Base-by-base conservation (phyloP, 495 filamentous ascomycete species). In the Penicillium coprophilum region DNA sequence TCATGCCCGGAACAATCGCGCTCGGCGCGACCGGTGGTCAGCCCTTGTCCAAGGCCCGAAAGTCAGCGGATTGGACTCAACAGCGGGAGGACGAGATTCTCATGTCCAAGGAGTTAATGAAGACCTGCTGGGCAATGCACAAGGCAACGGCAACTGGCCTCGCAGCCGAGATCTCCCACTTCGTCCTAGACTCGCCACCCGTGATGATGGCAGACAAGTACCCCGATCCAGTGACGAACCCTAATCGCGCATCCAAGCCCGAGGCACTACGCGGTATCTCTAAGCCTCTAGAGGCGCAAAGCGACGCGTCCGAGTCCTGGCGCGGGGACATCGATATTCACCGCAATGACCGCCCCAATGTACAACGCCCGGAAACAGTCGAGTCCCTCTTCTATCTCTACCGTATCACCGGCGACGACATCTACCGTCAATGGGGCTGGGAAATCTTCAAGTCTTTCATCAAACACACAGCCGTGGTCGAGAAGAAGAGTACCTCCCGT, bases 51-150 rank as follows among this genome's bases (percentile, higher is more conserved):
- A 85, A 91, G 62, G 92, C 92, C 6, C 86, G 82, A 59, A 85
- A 88, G 63, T 79, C 81, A 0, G 65, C 83, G 0, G 70, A 59
- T 13, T 99, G 95, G 95, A 80, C 80, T 9, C 78, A 83, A 56
- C 80, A 89, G 62, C 85, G 94, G 50, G 91, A 96, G 32, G 87
- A 89, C 50, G 91, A 97, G 66, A 90, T 99, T 69, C 71, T 82
- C 41, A 82, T 99, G 15, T 89, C 94, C 13, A 81, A 82, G 55
- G 91, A 97, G 73, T 77, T 99, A 49, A 96, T 90, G 81, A 92
- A 96, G 44, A 97, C 94, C 11, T 99, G 94, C 80, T 96, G 92
- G 88, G 91, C 90, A 61, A 97, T 95, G 83, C 97, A 99, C 73
- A 84, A 87, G 56, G 85, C 78, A 46, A 97, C 90, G 52, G 80